Base-by-base conservation (phyloP, 2,329 filamentous ascomycete genomes). In the Trichoderma sp. region DNA sequence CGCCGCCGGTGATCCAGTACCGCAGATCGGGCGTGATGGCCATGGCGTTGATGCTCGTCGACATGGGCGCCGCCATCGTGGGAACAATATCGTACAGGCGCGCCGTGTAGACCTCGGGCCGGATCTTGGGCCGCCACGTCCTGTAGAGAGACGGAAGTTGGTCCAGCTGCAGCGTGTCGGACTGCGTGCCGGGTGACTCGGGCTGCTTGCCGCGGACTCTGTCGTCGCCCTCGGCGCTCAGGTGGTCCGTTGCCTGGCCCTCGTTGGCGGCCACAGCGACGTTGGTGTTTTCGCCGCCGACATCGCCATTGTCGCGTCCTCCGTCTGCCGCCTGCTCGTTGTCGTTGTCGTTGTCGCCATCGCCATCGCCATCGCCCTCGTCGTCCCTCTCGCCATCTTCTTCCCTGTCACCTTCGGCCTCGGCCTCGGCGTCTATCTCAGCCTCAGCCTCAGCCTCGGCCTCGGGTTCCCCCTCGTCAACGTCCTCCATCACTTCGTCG, bases 21-120 rank as follows among this genome's bases (percentile, higher is more conserved):
- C 93, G 87, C 82, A 97, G 89, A 76, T 99, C 95, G 2, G 93
- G 93, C 0, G 95, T 99, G 39, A 95, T 89, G 26, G 93, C 88
- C 66, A 99, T 86, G 10, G 93, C 90, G 74, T 99, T 99, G 77
- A 99, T 92, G 61, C 93, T 97, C 3, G 95, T 99, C 68, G 92
- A 91, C 76, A 97, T 93, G 1, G 95, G 95, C 3, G 95, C 95
- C 2, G 95, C 95, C 79, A 98, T 98, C 24, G 95, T 98, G 1
- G 95, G 95, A 1, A 97, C 90, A 67, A 99, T 97, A 75, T 99
- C 95, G 80, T 98, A 99, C 2, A 90, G 86, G 47, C 83, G 81
- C 15, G 95, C 94, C 1, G 84, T 89, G 57, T 96, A 80, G n/a
- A 88, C 90, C 73, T 96, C 93, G 12, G 88, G 83, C 0, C 91